Evolutionary conservation across 768 basidiomycete genomes (phyloP), one percentile per base, ranked within the genome.

Genomic region (Hygrocybe coccinea): DNA sequence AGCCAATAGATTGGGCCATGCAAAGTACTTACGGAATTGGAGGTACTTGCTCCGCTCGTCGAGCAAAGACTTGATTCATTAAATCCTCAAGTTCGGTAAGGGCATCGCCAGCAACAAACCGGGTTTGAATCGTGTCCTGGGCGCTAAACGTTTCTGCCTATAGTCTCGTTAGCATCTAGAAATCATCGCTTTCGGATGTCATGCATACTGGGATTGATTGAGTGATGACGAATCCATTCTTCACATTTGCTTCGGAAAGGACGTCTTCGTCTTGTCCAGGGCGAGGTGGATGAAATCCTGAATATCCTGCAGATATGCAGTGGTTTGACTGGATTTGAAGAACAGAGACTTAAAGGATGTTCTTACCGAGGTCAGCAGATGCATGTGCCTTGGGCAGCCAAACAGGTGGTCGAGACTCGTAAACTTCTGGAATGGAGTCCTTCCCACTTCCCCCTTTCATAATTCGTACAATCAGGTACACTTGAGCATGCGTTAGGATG

Each of bases 231-330:
- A 86, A 84, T 0, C 91, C 91, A 65, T 78, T 78, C 71, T 83
- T 83, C 34, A 91, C 76, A 60, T 83, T 85, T 1, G 64, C 59
- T 41, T 83, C 80, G 0, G 87, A 83, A 41, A 93, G 71, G 1
- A 80, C 64, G 61, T 91, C 89, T 66, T 92, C 90, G 54, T 86
- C 84, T 65, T 90, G 87, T 5, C 81, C 79, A 15, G 85, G 81
- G 38, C 79, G 78, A 5, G 91, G 88, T 43, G 91, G 91, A 65
- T 84, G 77, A 61, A 87, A 91, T 10, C 88, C 87, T 54, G 79
- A 74, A 66, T 86, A 90, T 15, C 90, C 90, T 92, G 54, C 2
- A 54, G 35, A 41, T 7, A 54, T 48, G 2, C 34, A 33, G 49
- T 43, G 24, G 17, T 44, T 37, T 15, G 34, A 29, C 14, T 35